A percentile compares a stretch with the other conserved stretches of the same genome.
phyloP scores from a whole-genome alignment of 176 grass and related monocot species.

The sorghum (Sorghum bicolor) region DNA sequence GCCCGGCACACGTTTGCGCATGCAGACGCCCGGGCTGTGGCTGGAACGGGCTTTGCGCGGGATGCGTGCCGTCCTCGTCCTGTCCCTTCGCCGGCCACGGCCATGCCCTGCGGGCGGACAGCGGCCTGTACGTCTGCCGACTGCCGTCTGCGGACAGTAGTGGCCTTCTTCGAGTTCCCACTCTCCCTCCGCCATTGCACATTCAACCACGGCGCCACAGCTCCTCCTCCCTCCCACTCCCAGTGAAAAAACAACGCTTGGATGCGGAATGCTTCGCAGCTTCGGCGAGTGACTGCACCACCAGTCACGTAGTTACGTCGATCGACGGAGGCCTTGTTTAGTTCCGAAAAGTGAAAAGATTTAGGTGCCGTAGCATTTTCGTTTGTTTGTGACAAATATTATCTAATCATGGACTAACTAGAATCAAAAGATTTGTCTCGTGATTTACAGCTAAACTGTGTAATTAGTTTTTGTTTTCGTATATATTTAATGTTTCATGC shows the following conservation, averaged over 20 bases:
- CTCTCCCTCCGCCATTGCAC: not conserved
- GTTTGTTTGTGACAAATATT: too few species aligned
- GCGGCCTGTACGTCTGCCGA: not conserved
- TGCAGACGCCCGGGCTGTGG: not conserved
- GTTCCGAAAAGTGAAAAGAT: too few species aligned
- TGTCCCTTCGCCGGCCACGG: constrained; percentile 35
- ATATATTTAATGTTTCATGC: too few species aligned
- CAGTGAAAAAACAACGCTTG: not conserved
- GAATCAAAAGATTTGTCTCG: too few species aligned
- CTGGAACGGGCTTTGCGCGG: too few species aligned
- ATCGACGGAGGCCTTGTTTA: too few species aligned
- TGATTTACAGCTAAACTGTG: too few species aligned
- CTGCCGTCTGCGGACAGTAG: too few species aligned
- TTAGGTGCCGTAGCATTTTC: too few species aligned
- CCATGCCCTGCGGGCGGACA: constrained; percentile 21
- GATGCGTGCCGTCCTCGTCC: not conserved
- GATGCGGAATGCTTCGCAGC: not conserved
- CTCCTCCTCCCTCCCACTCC: too few species aligned
- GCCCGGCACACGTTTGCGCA: constrained; percentile 17
- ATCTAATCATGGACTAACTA: too few species aligned
- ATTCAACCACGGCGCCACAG: not conserved
- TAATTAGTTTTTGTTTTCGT: too few species aligned
- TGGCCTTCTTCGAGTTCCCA: not conserved
- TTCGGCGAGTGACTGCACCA: not conserved
- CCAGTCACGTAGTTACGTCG: not conserved